Conservation (phyloP, 2,329 filamentous ascomycete genomes). For the Emergomyces pasteurianus region DNA sequence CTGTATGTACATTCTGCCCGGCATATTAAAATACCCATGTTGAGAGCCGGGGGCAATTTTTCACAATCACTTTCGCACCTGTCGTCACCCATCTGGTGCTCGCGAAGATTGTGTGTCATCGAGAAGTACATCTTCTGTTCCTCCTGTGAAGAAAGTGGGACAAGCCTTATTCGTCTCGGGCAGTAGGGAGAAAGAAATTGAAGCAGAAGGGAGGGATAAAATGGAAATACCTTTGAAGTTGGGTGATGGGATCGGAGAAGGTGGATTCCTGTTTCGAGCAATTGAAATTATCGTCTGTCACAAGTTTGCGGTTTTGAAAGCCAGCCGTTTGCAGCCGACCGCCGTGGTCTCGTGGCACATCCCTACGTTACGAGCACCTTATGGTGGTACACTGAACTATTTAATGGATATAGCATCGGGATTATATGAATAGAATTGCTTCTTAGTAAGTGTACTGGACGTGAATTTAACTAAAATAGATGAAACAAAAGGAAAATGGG, state of each 20-base stretch:
- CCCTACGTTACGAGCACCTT: background rate
- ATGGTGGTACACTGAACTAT: background rate
- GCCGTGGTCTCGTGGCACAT: too few relatives aligned
- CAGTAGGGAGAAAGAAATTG: constrained; percentile 26
- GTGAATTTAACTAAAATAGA: background rate
- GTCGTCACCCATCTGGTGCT: constrained; percentile 41
- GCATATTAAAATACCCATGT: constrained; percentile 40
- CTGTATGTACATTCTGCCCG: background rate
- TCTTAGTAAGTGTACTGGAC: background rate
- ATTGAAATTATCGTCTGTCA: background rate
- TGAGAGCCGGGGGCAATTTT: constrained; percentile 43
- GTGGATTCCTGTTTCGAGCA: constrained; percentile 24
- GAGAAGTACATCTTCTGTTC: constrained; percentile 43
- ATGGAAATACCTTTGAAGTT: constrained; percentile 35
- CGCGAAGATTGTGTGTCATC: constrained; percentile 45
- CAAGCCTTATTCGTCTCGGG: constrained; percentile 28
- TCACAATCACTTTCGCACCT: constrained; percentile 40
- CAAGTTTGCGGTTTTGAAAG: background rate
- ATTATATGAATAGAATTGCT: background rate
- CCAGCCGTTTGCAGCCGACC: background rate
- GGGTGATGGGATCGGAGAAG: constrained; percentile 29
- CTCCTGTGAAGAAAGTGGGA: constrained; percentile 42
- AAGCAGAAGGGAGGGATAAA: constrained; percentile 41
- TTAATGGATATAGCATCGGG: background rate
- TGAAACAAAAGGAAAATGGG: background rate